Base-by-base conservation (phyloP, 768 basidiomycete genomes). In the Kwoniella dejecticola region DNA sequence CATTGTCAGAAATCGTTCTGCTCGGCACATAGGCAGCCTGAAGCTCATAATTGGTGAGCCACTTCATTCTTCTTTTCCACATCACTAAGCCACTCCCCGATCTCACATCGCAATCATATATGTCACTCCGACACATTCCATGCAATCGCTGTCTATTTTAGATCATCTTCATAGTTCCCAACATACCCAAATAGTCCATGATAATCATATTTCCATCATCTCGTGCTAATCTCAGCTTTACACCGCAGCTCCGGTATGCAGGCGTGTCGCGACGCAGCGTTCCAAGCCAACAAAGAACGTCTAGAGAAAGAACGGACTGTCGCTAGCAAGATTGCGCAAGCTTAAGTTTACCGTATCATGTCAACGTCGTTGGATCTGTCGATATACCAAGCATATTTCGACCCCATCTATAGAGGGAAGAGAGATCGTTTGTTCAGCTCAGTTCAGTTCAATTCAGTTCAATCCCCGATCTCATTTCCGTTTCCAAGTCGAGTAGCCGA, bases 31-130 rank as follows among this genome's bases (percentile, higher is more conserved):
- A 52, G 77, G 19, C 71, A 74, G 48, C 75, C 76, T 10, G 77
- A 78, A 62, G 61, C 71, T 15, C 77, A 78, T 67, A 70, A 74
- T 21, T 78, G 77, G 77, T 77, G 61, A 69, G 77, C 75, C n/a
- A n/a, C n/a, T 23, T 10, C 24, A 10, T 13, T 17, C 49, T 7
- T 26, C n/a, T 19, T 48, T 42, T 29, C 5, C n/a, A 3, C 1
- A 27, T 53, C 36, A 31, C 15, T 13, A 12, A 4, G 29, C 12
- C 17, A 12, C 8, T 47, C 19, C n/a, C n/a, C n/a, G n/a, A n/a
- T n/a, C n/a, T n/a, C n/a, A n/a, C n/a, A n/a, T n/a, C n/a, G n/a
- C n/a, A n/a, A n/a, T n/a, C n/a, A n/a, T n/a, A n/a, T n/a, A n/a
- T n/a, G n/a, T n/a, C n/a, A n/a, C n/a, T n/a, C n/a, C n/a, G n/a